Evolutionary conservation across 495 filamentous ascomycete species (phyloP).

Genomic region (Neurospora sp.): DNA sequence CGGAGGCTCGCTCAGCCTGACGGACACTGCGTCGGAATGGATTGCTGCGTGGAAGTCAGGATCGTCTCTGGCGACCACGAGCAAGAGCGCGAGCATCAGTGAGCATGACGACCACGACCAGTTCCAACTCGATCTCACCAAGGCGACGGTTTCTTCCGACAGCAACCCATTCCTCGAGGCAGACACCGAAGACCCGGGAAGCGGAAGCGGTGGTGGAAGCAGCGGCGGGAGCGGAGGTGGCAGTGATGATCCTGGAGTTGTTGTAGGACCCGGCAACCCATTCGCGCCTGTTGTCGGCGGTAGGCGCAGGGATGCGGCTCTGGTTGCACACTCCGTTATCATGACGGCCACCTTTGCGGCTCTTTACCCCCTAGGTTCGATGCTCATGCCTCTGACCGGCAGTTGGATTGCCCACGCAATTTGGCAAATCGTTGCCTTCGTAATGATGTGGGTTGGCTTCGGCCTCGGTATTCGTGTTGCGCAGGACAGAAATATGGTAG

Average conservation of each 20-base stretch:
- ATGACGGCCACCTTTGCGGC: conserved; percentile 48
- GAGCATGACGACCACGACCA: conserved; percentile 47
- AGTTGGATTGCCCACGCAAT: conserved; percentile 45
- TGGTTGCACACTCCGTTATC: conserved; percentile 38
- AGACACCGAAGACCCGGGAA: not conserved
- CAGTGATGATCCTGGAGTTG: not conserved
- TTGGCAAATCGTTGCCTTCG: conserved; percentile 48
- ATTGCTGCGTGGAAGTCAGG: conserved; percentile 59
- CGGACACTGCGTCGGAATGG: conserved; percentile 42
- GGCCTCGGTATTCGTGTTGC: conserved; percentile 48
- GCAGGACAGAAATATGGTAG: conserved; percentile 24
- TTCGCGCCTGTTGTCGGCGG: not conserved
- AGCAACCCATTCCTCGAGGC: conserved; percentile 49
- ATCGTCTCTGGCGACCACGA: conserved; percentile 43
- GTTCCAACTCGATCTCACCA: conserved; percentile 49
- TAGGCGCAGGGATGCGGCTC: not conserved
- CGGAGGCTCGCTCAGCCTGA: conserved; percentile 50
- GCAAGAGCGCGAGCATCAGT: conserved; percentile 35
- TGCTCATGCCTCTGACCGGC: conserved; percentile 43
- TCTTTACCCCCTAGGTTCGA: conserved; percentile 47
- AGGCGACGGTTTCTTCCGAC: conserved; percentile 42
- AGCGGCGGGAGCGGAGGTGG: conserved; percentile 4
- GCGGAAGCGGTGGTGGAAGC: not conserved
- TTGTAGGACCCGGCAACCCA: not conserved
- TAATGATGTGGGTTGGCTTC: conserved; percentile 49